Conservation (phyloP, 2,329 filamentous ascomycete genomes). For the Ophiosphaerella korrae region DNA sequence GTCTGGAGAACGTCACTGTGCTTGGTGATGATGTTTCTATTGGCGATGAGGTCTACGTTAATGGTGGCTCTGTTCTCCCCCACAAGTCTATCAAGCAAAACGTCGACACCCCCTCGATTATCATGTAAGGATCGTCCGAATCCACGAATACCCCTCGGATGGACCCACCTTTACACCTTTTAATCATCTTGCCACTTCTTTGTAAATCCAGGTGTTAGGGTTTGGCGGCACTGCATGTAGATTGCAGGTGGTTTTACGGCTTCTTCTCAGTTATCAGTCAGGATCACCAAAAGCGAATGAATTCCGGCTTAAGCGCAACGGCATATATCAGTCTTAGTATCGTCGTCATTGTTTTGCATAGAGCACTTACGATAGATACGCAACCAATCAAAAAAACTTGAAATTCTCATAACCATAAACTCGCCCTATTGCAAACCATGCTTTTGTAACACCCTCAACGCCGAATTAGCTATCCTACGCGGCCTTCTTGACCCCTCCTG, state of each 20-base stretch:
- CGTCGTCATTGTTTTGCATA: no score
- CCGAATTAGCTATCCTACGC: no score
- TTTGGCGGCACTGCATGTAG: slow-evolving; percentile 16
- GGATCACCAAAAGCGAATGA: slow-evolving; percentile 21
- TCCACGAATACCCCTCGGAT: slow-evolving; percentile 8
- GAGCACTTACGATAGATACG: not conserved
- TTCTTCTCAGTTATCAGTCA: slow-evolving; percentile 15
- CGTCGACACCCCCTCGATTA: slow-evolving; percentile 68
- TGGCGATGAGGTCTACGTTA: slow-evolving; percentile 97
- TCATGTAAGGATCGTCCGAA: slow-evolving; percentile 47
- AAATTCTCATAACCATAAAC: not conserved
- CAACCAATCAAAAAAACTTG: not conserved
- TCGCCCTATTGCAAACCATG: no score
- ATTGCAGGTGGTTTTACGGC: slow-evolving; percentile 13
- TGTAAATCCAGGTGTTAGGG: slow-evolving; percentile 37
- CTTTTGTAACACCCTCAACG: no score
- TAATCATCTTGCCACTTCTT: slow-evolving; percentile 39
- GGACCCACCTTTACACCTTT: slow-evolving; percentile 27
- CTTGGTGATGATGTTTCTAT: slow-evolving; percentile 97
- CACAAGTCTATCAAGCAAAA: slow-evolving; percentile 99
- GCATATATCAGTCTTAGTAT: no score
- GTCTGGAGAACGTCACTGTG: slow-evolving; percentile 97
- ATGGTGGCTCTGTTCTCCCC: slow-evolving; percentile 90
- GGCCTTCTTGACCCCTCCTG: no score
- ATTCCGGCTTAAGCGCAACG: slow-evolving; percentile 13